Base-by-base conservation (phyloP, 345 rosid genomes). In the Gossypium rotundifolium region DNA sequence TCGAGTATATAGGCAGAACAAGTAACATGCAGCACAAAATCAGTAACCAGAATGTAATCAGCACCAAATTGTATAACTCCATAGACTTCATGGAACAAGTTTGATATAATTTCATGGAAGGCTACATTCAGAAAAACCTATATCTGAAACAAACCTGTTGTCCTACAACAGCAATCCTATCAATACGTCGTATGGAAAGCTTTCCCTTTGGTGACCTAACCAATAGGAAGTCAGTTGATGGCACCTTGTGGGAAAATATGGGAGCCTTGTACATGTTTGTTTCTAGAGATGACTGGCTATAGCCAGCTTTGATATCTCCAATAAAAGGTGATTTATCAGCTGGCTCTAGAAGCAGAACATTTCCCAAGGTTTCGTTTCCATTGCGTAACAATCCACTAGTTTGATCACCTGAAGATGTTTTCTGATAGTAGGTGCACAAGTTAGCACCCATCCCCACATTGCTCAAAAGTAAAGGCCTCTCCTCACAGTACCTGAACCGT, bases 251-350 rank as follows among this genome's bases (percentile, higher is more conserved):
- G 8, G 85, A 83, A 82, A 95, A 95, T 74, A 90, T 73, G 7
- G 99, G 98, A 72, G 98, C 97, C 82, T 88, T 89, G 77, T 87
- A 93, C 99, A 95, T 93, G 84, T 91, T 95, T 79, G 99, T 93
- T 82, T 85, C 96, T 77, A 95, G 81, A 75, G 97, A 88, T 49
- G 94, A 91, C 86, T 91, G 98, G 52, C 87, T 83, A 84, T 87
- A 82, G 61, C 99, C 92, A 74, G 90, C 83, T 72, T 82, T 90
- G 70, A 95, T 89, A 73, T 93, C 98, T 77, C 98, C 99, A 71
- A 95, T 96, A 83, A 95, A 95, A 74, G 98, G 99, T 40, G 98
- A 91, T 78, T 91, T 95, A 79, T 93, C 98, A 77, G 87, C 85
- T 72, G 96, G 88, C 80, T 95, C 99, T 70, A 93, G 86, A 70